Conservation (phyloP, 2,329 filamentous ascomycete species). For the Fusarium sp. region DNA sequence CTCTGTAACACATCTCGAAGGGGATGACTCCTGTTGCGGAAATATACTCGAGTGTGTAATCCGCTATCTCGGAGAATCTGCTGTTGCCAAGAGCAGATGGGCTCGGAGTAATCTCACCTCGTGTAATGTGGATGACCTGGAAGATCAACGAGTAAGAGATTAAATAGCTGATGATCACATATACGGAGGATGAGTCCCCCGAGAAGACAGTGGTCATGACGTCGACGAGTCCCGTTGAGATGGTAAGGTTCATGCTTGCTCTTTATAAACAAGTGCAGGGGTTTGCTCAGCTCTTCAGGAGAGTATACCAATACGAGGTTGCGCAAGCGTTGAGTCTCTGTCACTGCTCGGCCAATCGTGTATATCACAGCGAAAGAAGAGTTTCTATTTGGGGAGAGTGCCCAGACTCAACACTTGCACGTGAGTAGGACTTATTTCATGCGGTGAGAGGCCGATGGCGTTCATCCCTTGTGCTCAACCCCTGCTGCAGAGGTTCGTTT, state of each 20-base stretch:
- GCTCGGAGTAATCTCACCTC: conserved; percentile 26
- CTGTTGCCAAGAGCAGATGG: conserved; percentile 2
- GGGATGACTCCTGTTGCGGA: conserved; percentile 34
- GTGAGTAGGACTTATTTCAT: conserved; percentile 31
- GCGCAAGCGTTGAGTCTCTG: conserved; percentile 7
- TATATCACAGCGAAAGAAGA: background rate
- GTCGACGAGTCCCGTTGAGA: conserved; percentile 6
- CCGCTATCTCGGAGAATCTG: conserved; percentile 13
- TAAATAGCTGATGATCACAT: background rate
- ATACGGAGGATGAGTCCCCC: background rate
- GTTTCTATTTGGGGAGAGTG: conserved; percentile 32
- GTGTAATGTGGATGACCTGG: conserved; percentile 19
- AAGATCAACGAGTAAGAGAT: background rate
- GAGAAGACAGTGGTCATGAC: background rate
- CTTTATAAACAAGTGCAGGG: conserved; percentile 4
- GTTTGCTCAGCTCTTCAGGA: conserved; percentile 13
- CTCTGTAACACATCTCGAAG: conserved; percentile 25
- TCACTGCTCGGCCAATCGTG: conserved; percentile 23
- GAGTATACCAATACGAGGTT: conserved; percentile 32
- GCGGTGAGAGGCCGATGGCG: conserved; percentile 42
- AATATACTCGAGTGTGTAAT: conserved; percentile 27
- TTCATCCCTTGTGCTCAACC: conserved; percentile 26
- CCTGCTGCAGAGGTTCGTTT: conserved; percentile 29
- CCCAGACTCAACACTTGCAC: conserved; percentile 35
- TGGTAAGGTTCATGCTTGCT: conserved; percentile 6